phyloP scores from a whole-genome alignment of 305 asterid genomes.

The Fraxinus ornus region DNA sequence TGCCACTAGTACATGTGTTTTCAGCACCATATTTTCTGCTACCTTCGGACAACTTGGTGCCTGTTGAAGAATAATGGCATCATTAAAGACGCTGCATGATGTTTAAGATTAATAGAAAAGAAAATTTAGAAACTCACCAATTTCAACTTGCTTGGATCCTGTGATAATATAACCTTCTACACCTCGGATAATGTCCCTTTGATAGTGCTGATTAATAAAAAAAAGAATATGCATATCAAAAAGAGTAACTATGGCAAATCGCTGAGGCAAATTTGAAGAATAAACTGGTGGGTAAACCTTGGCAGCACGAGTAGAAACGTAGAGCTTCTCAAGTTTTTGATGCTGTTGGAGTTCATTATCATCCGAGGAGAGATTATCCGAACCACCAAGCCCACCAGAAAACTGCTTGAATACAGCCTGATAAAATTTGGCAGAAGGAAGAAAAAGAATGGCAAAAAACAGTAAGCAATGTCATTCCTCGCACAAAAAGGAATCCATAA shows the following conservation, averaged over 20 bases:
- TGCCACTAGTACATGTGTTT: conserved; percentile 53
- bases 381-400: conserved; percentile 52
- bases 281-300: conserved; percentile 43
- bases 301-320: conserved; percentile 68
- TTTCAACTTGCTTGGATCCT: conserved; percentile 68
- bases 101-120: not conserved
- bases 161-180: conserved; percentile 62
- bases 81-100: not conserved
- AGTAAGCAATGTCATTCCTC: not conserved
- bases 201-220: conserved; percentile 50
- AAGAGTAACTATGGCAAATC: not conserved
- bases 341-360: conserved; percentile 53
- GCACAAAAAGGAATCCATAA: not conserved
- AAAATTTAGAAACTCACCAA: conserved; percentile 41
- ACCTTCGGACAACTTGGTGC: conserved; percentile 54
- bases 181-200: conserved; percentile 73
- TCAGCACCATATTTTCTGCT: conserved; percentile 53
- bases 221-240: not conserved
- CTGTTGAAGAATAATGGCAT: conserved; percentile 30
- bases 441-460: not conserved
- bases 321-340: conserved; percentile 57
- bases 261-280: not conserved
- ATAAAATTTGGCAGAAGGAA: not conserved
- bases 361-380: conserved; percentile 41
- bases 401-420: conserved; percentile 69